These are phyloP conservation scores for Exserohilum turcica DNA, from an alignment of 2,329 filamentous ascomycete genomes.

Conservation along the genomic window DNA sequence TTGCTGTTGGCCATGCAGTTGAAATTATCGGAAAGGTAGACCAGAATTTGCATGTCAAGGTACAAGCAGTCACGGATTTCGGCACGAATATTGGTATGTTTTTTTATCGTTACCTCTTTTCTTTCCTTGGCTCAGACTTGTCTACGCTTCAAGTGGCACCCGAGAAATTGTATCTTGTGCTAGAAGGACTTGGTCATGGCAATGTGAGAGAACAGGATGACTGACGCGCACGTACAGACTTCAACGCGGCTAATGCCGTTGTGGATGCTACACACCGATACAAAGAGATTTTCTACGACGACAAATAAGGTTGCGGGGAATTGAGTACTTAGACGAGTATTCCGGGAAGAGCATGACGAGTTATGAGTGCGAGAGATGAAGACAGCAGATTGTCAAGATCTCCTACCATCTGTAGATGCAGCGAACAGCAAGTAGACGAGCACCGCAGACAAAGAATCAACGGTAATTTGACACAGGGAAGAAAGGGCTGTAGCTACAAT, in stretches of 20 bases:
- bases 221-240: too few relatives aligned
- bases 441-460: neutral
- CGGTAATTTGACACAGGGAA: neutral
- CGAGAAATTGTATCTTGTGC: too few relatives aligned
- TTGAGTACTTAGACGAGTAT: too few relatives aligned
- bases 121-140: too few relatives aligned
- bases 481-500: neutral
- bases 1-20: slow-evolving; percentile 70
- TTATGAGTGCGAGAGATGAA: too few relatives aligned
- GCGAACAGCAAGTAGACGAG: neutral
- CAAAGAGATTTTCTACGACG: slow-evolving; percentile 78
- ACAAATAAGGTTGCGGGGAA: slow-evolving; percentile 15
- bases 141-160: too few relatives aligned
- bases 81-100: slow-evolving; percentile 70
- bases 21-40: slow-evolving; percentile 84
- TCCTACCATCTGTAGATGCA: too few relatives aligned
- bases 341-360: neutral
- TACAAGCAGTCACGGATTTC: slow-evolving; percentile 71
- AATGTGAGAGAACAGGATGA: too few relatives aligned
- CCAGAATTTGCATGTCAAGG: slow-evolving; percentile 72
- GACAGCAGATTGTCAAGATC: too few relatives aligned
- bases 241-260: slow-evolving; percentile 73
- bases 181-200: too few relatives aligned
- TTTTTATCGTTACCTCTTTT: neutral
- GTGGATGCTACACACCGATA: slow-evolving; percentile 85